Base-by-base conservation (phyloP, 306 rosid species). In the Neltuma alba region DNA sequence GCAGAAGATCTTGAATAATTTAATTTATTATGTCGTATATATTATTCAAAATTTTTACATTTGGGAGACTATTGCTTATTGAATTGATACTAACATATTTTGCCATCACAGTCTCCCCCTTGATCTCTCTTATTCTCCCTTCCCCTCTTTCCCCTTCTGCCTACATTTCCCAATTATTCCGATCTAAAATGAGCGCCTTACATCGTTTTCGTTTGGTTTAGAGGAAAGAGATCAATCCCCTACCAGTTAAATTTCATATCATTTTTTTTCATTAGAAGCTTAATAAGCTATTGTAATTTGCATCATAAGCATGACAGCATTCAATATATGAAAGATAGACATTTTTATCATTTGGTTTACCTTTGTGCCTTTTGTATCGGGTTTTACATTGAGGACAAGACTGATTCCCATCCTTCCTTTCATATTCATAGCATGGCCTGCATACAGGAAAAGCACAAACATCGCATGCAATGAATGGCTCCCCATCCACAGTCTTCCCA, bases 321-420 rank as follows among this genome's bases (percentile, higher is more conserved):
- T 27, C 76, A 54, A 78, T 75, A 34, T 41, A 72, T 18, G 42
- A 20, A 64, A 64, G 13, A 55, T 66, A 33, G 3, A 75, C 76
- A 28, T 44, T 21, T 79, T 73, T 25, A 73, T 57, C 61, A 57
- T 25, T 8, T 38, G 41, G 21, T 50, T 41, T 58, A 94, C 98
- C 98, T 89, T 88, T 92, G 83, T 82, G 97, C 82, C 91, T 89
- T 82, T 85, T 92, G 85, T 94, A 94, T 80, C 88, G 86, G 78
- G 97, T 92, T 84, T 94, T 94, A 86, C 99, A 94, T 76, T 94
- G 97, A 23, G 99, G 97, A 68, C 99, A 94, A 68, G 99, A 92
- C 84, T 91, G 94, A 72, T 91, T 94, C 63, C 99, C 99, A 84
- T 94, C 97, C 86, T 94, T 94, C 88, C 99, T 87, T 83, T 94